Base-by-base conservation (phyloP, 192 early-diverging fungal species). In the Allomyces macrogynus region DNA sequence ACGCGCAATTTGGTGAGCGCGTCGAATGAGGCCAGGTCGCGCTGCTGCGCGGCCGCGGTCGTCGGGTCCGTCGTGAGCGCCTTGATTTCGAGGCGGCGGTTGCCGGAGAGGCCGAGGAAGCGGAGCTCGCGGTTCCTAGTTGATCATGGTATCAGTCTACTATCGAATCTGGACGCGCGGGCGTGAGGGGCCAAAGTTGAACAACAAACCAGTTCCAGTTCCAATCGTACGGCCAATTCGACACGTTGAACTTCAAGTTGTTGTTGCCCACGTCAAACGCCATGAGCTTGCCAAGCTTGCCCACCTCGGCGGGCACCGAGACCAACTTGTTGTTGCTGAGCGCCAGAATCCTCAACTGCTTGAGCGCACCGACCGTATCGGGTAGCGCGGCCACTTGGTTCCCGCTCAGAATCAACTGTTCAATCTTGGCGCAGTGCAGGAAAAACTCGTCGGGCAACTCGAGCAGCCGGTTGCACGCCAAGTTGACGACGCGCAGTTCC, bases 151-250 rank as follows among this genome's bases (percentile, higher is more conserved):
- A 54, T 14, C 54, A 32, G 16, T n/a, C n/a, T n/a, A n/a, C n/a
- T n/a, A n/a, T n/a, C n/a, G n/a, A n/a, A n/a, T n/a, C n/a, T n/a
- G n/a, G n/a, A n/a, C n/a, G n/a, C n/a, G n/a, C n/a, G n/a, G n/a
- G n/a, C n/a, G n/a, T n/a, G n/a, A n/a, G n/a, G n/a, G n/a, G n/a
- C n/a, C n/a, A n/a, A n/a, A n/a, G n/a, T n/a, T n/a, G n/a, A n/a
- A n/a, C n/a, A 11, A 67, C 40, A 10, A 66, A 43, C 4, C 60
- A 67, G 62, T 76, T 81, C 89, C 92, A 94, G 69, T 94, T 94
- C 92, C 92, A 94, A 69, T 94, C 92, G 70, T 89, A 92, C 16
- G 86, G 88, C 89, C 90, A 94, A 72, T 94, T 94, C 49, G 88
- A 82, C 65, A 92, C 89, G 69, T 94, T 94, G 73, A 92, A 94